These are phyloP conservation scores for Taphrina deformans DNA, from an alignment of 1,139 yeast species.

Conservation along the genomic window DNA sequence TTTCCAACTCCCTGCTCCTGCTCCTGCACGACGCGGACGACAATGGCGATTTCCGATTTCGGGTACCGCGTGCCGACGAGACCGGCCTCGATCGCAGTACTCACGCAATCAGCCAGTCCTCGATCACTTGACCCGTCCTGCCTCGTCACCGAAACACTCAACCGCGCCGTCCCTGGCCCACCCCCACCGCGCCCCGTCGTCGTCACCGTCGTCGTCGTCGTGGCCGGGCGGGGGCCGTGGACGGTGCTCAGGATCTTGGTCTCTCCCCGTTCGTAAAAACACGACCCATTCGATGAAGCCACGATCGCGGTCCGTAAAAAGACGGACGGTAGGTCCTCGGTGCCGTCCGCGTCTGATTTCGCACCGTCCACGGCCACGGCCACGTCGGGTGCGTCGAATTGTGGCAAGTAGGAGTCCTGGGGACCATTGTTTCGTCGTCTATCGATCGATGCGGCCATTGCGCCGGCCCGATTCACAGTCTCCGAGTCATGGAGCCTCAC, in stretches of 20 bases:
- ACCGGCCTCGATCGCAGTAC: not conserved
- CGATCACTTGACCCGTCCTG: not conserved
- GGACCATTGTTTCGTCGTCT: conserved; percentile 29
- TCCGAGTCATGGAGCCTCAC: not conserved
- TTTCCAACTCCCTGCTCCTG: not conserved
- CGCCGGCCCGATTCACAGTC: not conserved
- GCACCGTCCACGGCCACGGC: too few relatives aligned
- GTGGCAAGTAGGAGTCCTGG: not conserved
- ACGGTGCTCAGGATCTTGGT: conserved; percentile 1
- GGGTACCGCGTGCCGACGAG: conserved; percentile 5
- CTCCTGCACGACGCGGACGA: conserved; percentile 24
- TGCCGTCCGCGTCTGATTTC: not conserved
- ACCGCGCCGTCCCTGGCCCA: not conserved
- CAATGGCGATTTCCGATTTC: conserved; percentile 30
- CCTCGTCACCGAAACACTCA: not conserved
- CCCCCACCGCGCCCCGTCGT: too few relatives aligned
- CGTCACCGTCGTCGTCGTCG: not conserved
- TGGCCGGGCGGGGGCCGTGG: conserved; percentile 20
- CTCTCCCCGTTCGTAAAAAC: conserved; percentile 12
- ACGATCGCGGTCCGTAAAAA: not conserved
- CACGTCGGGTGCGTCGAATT: too few relatives aligned
- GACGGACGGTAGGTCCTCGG: not conserved
- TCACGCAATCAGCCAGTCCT: not conserved
- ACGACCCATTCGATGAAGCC: not conserved
- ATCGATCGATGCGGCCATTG: conserved; percentile 11